Conservation (phyloP, 2,329 filamentous ascomycete genomes). For the Ophiostoma sp. region DNA sequence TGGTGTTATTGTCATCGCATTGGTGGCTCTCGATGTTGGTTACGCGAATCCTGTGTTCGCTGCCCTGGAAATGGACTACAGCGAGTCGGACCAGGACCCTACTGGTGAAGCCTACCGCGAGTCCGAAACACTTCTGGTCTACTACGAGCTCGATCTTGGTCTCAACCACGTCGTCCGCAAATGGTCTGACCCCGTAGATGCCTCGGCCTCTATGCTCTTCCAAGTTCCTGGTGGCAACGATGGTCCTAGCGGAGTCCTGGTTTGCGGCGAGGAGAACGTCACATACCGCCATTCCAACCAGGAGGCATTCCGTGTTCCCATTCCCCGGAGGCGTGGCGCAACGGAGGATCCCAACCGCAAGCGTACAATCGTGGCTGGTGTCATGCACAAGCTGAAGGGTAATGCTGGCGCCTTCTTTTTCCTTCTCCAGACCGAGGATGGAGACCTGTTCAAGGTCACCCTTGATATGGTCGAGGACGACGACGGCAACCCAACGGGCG, state of each 20-base stretch:
- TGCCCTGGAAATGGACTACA: constrained; percentile 87
- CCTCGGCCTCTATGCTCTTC: constrained; percentile 82
- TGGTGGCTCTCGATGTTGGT: constrained; percentile 86
- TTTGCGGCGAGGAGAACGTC: constrained; percentile 90
- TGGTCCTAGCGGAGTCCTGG: constrained; percentile 88
- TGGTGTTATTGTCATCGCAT: constrained; percentile 80
- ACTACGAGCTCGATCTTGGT: constrained; percentile 95
- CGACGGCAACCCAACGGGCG: constrained; percentile 69
- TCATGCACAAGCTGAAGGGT: constrained; percentile 93
- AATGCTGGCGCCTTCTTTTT: constrained; percentile 89
- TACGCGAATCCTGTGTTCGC: constrained; percentile 98
- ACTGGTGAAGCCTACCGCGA: constrained; percentile 76
- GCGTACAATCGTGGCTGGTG: constrained; percentile 77
- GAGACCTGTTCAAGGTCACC: constrained; percentile 95
- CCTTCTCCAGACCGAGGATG: constrained; percentile 89
- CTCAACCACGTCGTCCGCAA: constrained; percentile 95
- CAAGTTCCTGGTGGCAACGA: constrained; percentile 92
- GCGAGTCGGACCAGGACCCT: constrained; percentile 83
- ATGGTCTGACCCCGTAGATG: constrained; percentile 91
- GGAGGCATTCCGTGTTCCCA: constrained; percentile 78
- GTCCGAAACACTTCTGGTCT: constrained; percentile 84
- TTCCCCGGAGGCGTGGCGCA: constrained; percentile 78
- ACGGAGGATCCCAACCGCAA: constrained; percentile 91
- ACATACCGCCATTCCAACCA: constrained; percentile 97
- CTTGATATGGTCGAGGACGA: constrained; percentile 84